Evolutionary conservation across 2,329 filamentous ascomycete species (phyloP).

Genomic region (Emergomyces orientalis): DNA sequence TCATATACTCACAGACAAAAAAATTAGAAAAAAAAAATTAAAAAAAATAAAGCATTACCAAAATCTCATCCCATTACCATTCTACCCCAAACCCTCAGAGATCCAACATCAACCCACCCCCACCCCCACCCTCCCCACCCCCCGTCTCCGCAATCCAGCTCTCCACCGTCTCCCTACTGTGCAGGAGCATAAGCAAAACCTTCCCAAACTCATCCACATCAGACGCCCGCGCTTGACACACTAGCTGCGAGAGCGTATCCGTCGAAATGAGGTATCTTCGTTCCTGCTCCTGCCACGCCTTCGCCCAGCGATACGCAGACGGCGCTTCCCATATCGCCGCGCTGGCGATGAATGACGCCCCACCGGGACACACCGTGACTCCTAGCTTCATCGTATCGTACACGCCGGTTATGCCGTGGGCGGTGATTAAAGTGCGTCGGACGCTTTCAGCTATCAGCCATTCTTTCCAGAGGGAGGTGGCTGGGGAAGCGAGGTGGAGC

Average conservation of each 20-base stretch:
- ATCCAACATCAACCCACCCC: neutral
- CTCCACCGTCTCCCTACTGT: neutral
- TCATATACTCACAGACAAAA: neutral
- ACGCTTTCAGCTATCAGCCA: neutral
- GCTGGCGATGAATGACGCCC: neutral
- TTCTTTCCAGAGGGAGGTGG: neutral
- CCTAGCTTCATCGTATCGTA: neutral
- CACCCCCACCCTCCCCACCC: neutral
- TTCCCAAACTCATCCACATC: slow-evolving; percentile 5
- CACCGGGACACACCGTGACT: neutral
- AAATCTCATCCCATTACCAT: too few species aligned
- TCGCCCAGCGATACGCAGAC: neutral
- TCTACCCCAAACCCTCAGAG: neutral
- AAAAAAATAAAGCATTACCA: neutral
- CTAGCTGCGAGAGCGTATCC: neutral
- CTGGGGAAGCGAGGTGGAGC: neutral
- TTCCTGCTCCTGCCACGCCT: neutral
- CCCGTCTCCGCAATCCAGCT: neutral
- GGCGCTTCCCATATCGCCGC: neutral
- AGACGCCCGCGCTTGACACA: neutral
- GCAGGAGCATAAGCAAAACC: neutral
- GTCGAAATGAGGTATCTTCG: neutral
- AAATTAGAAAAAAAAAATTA: neutral
- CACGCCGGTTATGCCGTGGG: neutral
- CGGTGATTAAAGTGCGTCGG: slow-evolving; percentile 1